Conservation (phyloP, 352 stramenopile species). For the Pythium graminicola region DNA sequence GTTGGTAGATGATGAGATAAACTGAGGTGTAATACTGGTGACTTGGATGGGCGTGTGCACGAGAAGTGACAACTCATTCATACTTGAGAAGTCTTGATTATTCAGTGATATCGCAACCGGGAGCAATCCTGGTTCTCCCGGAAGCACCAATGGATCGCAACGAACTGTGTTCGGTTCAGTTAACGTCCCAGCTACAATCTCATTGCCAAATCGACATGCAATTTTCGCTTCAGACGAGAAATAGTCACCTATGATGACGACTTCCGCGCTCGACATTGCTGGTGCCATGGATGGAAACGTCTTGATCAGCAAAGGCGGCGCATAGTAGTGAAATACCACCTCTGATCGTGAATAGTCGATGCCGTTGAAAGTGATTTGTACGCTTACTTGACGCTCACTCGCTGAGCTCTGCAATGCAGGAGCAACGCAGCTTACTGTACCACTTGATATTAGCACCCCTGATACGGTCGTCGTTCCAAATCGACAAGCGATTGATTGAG, state of each 20-base stretch:
- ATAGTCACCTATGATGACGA: constrained; percentile 14
- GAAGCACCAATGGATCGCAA: constrained; percentile 6
- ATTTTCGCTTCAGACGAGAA: constrained; percentile 7
- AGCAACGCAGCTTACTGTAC: constrained; percentile 1
- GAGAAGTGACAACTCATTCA: background rate
- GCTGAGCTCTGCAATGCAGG: background rate
- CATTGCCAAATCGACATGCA: constrained; percentile 11
- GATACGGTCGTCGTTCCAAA: constrained; percentile 7
- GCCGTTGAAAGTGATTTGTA: constrained; percentile 12
- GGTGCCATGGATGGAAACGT: background rate
- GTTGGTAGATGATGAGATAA: background rate
- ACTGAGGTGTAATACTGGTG: background rate
- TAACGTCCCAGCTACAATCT: background rate
- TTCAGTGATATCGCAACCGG: constrained; percentile 17
- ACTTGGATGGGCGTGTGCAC: constrained; percentile 7
- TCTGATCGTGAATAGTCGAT: constrained; percentile 17
- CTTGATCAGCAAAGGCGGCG: constrained; percentile 11
- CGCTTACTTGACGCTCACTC: constrained; percentile 3
- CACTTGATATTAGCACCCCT: background rate
- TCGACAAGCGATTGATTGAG: background rate
- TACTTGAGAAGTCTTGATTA: constrained; percentile 11
- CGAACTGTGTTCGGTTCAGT: constrained; percentile 2
- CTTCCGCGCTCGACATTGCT: background rate
- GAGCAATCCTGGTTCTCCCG: background rate
- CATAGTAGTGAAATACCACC: constrained; percentile 20